phyloP scores from a whole-genome alignment of 805 yeast species.

The Blastobotrys muscicola region DNA sequence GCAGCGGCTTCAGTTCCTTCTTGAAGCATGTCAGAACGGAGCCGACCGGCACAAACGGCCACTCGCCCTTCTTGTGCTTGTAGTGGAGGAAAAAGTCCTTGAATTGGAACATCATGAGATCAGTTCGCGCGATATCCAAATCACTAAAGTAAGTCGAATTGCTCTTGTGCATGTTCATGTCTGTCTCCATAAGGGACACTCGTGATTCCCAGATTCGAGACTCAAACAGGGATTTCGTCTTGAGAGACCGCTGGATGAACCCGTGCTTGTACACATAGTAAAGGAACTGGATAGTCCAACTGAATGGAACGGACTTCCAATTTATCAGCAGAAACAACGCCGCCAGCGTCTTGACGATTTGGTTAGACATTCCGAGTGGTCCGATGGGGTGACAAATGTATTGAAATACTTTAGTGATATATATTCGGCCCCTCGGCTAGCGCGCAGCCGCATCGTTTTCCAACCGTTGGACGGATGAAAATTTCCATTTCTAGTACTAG shows the following conservation, averaged over 20 bases:
- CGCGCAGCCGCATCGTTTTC: no score
- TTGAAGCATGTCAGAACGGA: conserved; percentile 58
- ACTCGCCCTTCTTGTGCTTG: conserved; percentile 29
- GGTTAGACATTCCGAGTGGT: no score
- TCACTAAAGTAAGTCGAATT: conserved; percentile 80
- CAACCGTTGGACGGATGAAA: background rate
- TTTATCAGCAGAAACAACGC: conserved; percentile 31
- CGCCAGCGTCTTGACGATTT: conserved; percentile 7
- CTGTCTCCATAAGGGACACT: conserved; percentile 73
- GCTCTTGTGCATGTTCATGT: conserved; percentile 77
- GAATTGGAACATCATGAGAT: conserved; percentile 47
- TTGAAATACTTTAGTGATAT: no score
- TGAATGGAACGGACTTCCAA: conserved; percentile 59
- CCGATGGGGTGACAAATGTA: no score
- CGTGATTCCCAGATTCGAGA: conserved; percentile 38
- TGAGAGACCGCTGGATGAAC: conserved; percentile 23
- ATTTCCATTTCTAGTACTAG: background rate
- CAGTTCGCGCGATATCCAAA: conserved; percentile 68
- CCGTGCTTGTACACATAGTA: conserved; percentile 35
- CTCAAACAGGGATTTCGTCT: conserved; percentile 30
- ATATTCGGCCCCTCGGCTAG: no score
- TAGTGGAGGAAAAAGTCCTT: conserved; percentile 44
- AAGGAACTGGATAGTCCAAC: conserved; percentile 56
- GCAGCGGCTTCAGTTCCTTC: conserved; percentile 64
- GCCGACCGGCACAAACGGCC: conserved; percentile 72